Conservation (phyloP, 1,284 basidiomycete species). For the Boletus austroedulis region DNA sequence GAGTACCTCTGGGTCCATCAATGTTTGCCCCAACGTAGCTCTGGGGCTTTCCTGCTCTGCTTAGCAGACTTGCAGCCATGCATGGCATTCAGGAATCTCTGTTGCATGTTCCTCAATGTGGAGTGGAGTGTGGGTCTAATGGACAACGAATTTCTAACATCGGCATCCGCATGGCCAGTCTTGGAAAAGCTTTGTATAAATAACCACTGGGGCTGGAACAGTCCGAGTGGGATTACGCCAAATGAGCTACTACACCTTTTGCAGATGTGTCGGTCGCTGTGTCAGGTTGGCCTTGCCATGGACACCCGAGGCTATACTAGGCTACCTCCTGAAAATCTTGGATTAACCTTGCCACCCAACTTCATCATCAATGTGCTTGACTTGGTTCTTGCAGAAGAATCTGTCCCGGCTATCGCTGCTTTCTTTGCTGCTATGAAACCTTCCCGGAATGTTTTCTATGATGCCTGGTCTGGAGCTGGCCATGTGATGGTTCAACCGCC, state of each 20-base stretch:
- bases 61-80: background rate
- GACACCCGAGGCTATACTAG: background rate
- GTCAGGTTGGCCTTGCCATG: background rate
- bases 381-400: background rate
- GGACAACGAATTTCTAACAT: background rate
- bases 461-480: background rate
- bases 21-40: background rate
- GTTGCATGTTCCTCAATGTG: background rate
- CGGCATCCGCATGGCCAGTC: background rate
- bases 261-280: background rate
- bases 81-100: background rate
- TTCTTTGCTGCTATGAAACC: background rate
- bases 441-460: no score
- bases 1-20: background rate
- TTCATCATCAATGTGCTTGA: background rate
- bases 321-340: background rate
- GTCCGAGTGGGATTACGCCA: background rate
- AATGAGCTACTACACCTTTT: background rate
- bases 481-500: background rate
- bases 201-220: background rate
- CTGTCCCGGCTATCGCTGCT: background rate
- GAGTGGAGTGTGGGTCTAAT: background rate
- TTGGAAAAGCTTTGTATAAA: background rate
- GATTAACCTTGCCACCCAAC: background rate
- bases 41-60: background rate